These are phyloP conservation scores for Blastocystis sp. DNA, from an alignment of 352 stramenopile genomes.

Conservation along the genomic window DNA sequence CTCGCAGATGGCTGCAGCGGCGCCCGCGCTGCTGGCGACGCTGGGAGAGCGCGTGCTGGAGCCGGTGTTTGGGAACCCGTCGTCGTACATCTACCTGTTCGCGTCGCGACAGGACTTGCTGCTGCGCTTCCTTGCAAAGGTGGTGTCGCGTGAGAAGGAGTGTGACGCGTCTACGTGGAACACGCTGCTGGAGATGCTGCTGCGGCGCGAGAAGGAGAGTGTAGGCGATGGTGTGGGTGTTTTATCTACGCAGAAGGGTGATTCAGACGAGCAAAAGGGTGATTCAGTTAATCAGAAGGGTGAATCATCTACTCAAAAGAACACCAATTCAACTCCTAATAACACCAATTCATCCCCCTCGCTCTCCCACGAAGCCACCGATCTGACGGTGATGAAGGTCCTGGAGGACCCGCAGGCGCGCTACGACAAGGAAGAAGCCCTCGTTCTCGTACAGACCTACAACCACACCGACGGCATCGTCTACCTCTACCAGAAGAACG, in stretches of 20 bases:
- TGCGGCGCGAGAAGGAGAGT: conserved; percentile 63
- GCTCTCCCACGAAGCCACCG: background rate
- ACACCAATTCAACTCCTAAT: too few relatives aligned
- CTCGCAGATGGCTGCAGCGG: conserved; percentile 59
- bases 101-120: background rate
- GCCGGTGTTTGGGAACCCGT: conserved; percentile 19
- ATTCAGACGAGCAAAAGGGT: background rate
- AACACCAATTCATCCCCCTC: too few relatives aligned
- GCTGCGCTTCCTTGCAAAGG: background rate
- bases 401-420: conserved; percentile 75
- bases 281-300: too few relatives aligned
- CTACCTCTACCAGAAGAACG: conserved; percentile 81
- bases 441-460: conserved; percentile 80
- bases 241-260: background rate
- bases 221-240: too few relatives aligned
- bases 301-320: too few relatives aligned
- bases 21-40: conserved; percentile 74
- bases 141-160: background rate
- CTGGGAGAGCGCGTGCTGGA: conserved; percentile 72
- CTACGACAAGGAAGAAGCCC: conserved; percentile 80
- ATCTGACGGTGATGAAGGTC: conserved; percentile 67
- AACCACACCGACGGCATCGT: conserved; percentile 77
- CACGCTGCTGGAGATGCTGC: conserved; percentile 74
- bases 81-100: conserved; percentile 3
- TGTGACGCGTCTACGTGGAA: conserved; percentile 63